A percentile compares a stretch with the other conserved stretches of the same genome.
Conservation (phyloP, 495 filamentous ascomycete species). For the Penicilliopsis zonata region DNA sequence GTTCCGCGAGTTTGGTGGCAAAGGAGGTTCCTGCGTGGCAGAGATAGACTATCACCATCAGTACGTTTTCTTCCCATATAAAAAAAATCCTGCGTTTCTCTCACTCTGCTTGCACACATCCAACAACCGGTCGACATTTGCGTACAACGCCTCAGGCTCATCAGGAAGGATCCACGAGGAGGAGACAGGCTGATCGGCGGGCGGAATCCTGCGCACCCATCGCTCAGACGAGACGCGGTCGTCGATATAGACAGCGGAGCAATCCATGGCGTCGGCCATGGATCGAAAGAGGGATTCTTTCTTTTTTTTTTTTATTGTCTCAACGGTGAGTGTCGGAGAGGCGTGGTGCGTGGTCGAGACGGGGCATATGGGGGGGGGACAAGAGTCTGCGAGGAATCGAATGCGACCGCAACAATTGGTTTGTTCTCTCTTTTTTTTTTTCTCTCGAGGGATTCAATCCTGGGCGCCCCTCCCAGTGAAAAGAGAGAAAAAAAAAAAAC, state of each 20-base stretch:
- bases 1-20: constrained; percentile 52
- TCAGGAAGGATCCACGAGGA: constrained; percentile 21
- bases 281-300: constrained; percentile 4
- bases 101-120: constrained; percentile 43
- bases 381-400: too few species aligned
- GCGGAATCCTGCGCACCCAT: constrained; percentile 35
- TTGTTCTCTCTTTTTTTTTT: too few species aligned
- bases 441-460: too few species aligned
- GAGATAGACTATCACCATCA: constrained; percentile 64
- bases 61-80: too few species aligned
- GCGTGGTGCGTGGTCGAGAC: too few species aligned
- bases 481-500: too few species aligned
- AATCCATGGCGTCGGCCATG: constrained; percentile 53
- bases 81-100: too few species aligned
- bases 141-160: constrained; percentile 37
- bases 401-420: too few species aligned
- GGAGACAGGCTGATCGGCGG: constrained; percentile 14
- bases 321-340: too few species aligned
- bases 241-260: constrained; percentile 77
- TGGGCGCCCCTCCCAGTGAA: too few species aligned
- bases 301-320: too few species aligned
- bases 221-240: constrained; percentile 55
- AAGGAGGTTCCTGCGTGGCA: constrained; percentile 62
- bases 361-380: too few species aligned
- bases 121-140: constrained; percentile 37